A percentile compares a stretch with the other conserved stretches of the same genome.
These are phyloP conservation scores for Physcia stellaris DNA, from an alignment of 495 filamentous ascomycete genomes.

Conservation along the genomic window DNA sequence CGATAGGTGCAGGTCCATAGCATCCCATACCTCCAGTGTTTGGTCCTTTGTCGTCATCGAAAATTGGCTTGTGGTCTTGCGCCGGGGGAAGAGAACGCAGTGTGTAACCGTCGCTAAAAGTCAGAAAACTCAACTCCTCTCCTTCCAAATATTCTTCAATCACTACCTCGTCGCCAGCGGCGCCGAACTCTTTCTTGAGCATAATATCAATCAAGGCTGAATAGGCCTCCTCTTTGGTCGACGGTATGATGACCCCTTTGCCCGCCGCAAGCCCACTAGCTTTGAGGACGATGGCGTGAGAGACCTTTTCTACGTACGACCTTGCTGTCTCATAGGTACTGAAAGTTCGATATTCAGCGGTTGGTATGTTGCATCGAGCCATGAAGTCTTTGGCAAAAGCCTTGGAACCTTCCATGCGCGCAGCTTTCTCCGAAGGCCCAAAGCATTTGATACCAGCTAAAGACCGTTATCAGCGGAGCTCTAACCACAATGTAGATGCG, in stretches of 20 bases:
- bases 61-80: conserved; percentile 92
- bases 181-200: conserved; percentile 74
- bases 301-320: conserved; percentile 59
- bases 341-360: conserved; percentile 82
- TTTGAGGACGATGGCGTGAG: conserved; percentile 78
- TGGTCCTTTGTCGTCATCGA: conserved; percentile 78
- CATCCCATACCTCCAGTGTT: conserved; percentile 99
- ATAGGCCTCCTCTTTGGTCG: conserved; percentile 67
- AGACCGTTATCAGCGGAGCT: conserved; percentile 11
- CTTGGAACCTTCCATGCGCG: conserved; percentile 90
- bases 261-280: conserved; percentile 80
- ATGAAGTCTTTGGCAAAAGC: conserved; percentile 98
- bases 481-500: background rate
- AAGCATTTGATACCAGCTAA: conserved; percentile 67
- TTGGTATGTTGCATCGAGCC: conserved; percentile 80
- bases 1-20: conserved; percentile 83
- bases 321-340: conserved; percentile 62
- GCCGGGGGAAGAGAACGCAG: conserved; percentile 78
- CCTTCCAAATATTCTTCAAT: conserved; percentile 91
- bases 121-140: conserved; percentile 82
- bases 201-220: conserved; percentile 78
- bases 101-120: conserved; percentile 81
- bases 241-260: conserved; percentile 83
- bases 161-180: conserved; percentile 81
- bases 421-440: conserved; percentile 74